These are phyloP conservation scores for Skeletonema tropicum DNA, from an alignment of 108 stramenopile species.

Conservation along the genomic window DNA sequence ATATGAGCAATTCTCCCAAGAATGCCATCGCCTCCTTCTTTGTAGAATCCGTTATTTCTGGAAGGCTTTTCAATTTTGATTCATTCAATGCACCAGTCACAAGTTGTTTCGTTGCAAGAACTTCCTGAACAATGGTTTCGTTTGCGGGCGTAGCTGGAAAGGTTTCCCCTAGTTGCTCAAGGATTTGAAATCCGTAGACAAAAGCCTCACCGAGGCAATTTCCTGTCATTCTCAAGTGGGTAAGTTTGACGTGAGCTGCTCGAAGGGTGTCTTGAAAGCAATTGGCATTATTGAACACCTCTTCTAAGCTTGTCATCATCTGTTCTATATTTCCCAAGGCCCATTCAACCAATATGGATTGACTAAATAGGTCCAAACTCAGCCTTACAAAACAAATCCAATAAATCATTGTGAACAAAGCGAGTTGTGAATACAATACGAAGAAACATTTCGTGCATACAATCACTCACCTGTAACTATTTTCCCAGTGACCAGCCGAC, in stretches of 20 bases:
- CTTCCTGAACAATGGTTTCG: not conserved
- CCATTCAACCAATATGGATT: conserved; percentile 8
- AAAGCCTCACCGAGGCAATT: not conserved
- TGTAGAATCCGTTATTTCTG: not conserved
- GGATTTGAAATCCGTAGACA: not conserved
- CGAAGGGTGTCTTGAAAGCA: conserved; percentile 12
- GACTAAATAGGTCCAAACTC: conserved; percentile 7
- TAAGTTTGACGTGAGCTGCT: conserved; percentile 1
- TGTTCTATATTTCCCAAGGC: not conserved
- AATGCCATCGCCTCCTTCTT: not conserved
- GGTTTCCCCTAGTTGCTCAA: not conserved
- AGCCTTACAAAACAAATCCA: not conserved
- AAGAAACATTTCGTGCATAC: too few relatives aligned
- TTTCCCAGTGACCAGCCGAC: not conserved
- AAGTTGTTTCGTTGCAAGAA: not conserved
- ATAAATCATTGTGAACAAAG: too few relatives aligned
- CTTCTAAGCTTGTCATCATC: conserved; percentile 7
- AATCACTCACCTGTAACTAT: not conserved
- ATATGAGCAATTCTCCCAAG: not conserved
- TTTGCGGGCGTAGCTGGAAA: not conserved
- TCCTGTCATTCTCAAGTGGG: not conserved
- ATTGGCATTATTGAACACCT: conserved; percentile 4
- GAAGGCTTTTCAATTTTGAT: not conserved
- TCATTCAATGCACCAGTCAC: not conserved
- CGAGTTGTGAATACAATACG: too few relatives aligned